Conservation (phyloP, 176 grass and related monocot genomes). For the Raddia distichophylla region DNA sequence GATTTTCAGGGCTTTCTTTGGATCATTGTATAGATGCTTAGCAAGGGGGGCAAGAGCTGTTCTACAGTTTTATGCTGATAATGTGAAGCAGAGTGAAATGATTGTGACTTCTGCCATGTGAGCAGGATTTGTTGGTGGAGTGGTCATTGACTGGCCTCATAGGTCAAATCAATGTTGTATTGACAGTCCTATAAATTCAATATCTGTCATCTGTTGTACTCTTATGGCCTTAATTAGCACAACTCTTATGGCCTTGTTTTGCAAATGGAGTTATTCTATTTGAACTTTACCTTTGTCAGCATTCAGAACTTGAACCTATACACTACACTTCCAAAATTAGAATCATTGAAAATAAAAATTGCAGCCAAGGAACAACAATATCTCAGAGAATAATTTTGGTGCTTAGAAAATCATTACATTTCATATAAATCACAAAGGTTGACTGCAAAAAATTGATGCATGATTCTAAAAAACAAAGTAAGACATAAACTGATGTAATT, state of each 20-base stretch:
- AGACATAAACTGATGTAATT: too few relatives aligned
- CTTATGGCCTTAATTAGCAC: conserved; percentile 1
- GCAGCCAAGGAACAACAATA: too few relatives aligned
- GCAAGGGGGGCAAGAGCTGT: conserved; percentile 94
- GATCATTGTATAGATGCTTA: conserved; percentile 92
- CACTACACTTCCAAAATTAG: too few relatives aligned
- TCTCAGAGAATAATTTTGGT: too few relatives aligned
- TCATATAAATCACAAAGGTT: too few relatives aligned
- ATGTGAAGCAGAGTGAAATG: conserved; percentile 97
- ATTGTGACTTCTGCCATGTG: conserved; percentile 88
- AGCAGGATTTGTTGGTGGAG: conserved; percentile 92
- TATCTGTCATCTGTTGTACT: neutral
- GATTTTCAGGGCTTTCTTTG: conserved; percentile 44
- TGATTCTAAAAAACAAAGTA: too few relatives aligned
- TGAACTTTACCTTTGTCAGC: too few relatives aligned
- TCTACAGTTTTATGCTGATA: conserved; percentile 94
- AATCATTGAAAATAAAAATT: too few relatives aligned
- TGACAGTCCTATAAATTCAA: neutral
- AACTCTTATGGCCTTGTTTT: conserved; percentile 23
- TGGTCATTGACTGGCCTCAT: conserved; percentile 92
- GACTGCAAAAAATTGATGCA: too few relatives aligned
- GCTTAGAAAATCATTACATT: too few relatives aligned
- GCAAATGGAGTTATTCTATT: too few relatives aligned
- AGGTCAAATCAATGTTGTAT: conserved; percentile 37
- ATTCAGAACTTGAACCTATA: too few relatives aligned